A percentile compares a stretch with the other conserved stretches of the same genome.
phyloP scores from a whole-genome alignment of 2,329 filamentous ascomycete species.

The Diaporthe citrichinensis region DNA sequence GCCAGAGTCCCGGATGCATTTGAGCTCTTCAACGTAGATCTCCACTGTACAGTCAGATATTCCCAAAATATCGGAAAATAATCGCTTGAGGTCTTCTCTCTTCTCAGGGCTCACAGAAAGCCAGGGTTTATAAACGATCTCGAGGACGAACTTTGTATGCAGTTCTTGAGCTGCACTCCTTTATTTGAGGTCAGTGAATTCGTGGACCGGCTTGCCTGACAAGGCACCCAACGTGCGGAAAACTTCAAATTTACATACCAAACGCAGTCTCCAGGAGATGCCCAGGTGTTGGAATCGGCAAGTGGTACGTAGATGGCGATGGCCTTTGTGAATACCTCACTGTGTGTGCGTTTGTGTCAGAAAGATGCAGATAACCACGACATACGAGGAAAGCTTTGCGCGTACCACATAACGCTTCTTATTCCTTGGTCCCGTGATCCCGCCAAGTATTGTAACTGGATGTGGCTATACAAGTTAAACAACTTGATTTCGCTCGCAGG shows the following conservation, averaged over 20 bases:
- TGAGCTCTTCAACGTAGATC: slow-evolving; percentile 33
- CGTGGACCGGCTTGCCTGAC: no score
- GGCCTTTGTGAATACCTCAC: neutral
- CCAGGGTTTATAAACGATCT: slow-evolving; percentile 19
- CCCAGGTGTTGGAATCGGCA: neutral
- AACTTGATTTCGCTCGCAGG: slow-evolving; percentile 20
- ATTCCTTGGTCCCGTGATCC: neutral
- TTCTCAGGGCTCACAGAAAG: neutral
- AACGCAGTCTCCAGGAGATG: slow-evolving; percentile 26
- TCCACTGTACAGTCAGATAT: slow-evolving; percentile 36
- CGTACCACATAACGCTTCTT: slow-evolving; percentile 6
- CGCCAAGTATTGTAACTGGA: slow-evolving; percentile 39
- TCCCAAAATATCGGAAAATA: slow-evolving; percentile 37
- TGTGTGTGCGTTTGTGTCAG: neutral
- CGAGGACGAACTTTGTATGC: slow-evolving; percentile 22
- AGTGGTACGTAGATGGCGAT: slow-evolving; percentile 19
- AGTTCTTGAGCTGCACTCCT: slow-evolving; percentile 32
- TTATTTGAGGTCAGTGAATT: neutral
- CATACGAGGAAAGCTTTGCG: neutral
- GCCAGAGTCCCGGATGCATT: neutral
- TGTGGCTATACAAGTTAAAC: slow-evolving; percentile 43
- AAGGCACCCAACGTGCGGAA: fast-evolving
- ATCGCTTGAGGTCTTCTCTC: neutral
- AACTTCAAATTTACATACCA: slow-evolving; percentile 1
- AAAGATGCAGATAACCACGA: neutral